Percentiles rank a stretch among this genome's conserved stretches.
phyloP scores from a whole-genome alignment of 108 stramenopile species.

The Poteriospumella lacustris region DNA sequence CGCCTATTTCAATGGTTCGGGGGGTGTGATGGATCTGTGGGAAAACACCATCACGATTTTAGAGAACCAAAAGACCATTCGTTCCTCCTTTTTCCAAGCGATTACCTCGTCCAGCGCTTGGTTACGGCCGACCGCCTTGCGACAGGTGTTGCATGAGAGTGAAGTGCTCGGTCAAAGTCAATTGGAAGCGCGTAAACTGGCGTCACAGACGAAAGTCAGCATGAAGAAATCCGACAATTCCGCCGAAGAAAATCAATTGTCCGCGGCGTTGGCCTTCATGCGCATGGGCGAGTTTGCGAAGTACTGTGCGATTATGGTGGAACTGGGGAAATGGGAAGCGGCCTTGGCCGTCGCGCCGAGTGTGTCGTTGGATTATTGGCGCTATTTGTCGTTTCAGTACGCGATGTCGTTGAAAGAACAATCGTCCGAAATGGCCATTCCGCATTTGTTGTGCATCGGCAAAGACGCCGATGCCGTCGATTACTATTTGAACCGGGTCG shows the following conservation, averaged over 20 bases:
- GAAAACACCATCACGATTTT: neutral
- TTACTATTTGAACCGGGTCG: conserved; percentile 12
- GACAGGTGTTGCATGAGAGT: neutral
- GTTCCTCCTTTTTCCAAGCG: no score
- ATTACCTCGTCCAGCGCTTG: neutral
- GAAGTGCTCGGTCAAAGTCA: no score
- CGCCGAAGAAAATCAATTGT: neutral
- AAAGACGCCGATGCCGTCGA: conserved; percentile 17
- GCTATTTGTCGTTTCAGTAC: neutral
- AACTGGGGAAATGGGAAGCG: conserved; percentile 19
- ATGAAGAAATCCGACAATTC: neutral
- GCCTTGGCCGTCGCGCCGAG: conserved; percentile 23
- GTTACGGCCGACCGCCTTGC: neutral
- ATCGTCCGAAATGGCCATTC: neutral
- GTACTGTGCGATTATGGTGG: conserved; percentile 29
- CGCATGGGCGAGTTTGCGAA: conserved; percentile 18
- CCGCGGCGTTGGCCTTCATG: neutral
- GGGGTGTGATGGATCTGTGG: neutral
- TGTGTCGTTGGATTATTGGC: conserved; percentile 28
- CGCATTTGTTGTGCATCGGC: neutral
- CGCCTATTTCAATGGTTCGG: neutral
- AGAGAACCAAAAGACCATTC: neutral
- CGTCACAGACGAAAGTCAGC: no score
- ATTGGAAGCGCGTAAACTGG: no score
- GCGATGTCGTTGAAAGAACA: neutral